A percentile compares a stretch with the other conserved stretches of the same genome.
These are phyloP conservation scores for Saccharomycodes ludwigii DNA, from an alignment of 805 yeast species.

Conservation along the genomic window DNA sequence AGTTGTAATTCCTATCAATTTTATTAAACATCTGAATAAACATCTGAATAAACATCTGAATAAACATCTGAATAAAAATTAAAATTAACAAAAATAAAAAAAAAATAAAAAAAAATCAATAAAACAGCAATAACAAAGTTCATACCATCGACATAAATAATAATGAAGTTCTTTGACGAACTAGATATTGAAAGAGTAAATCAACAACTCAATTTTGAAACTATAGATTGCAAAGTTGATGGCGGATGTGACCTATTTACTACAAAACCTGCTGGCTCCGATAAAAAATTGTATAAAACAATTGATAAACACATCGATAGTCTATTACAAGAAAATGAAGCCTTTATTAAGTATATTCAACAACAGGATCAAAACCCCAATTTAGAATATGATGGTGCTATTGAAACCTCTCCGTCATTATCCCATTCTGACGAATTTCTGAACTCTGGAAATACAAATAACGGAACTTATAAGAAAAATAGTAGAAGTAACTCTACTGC, in stretches of 20 bases:
- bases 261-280: conserved; percentile 86
- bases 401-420: neutral
- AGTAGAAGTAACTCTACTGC: conserved; percentile 8
- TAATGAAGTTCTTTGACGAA: conserved; percentile 70
- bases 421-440: conserved; percentile 3
- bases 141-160: neutral
- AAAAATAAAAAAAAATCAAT: neutral
- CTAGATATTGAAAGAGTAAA: conserved; percentile 86
- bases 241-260: conserved; percentile 93
- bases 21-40: too few species aligned
- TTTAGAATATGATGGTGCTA: conserved; percentile 9
- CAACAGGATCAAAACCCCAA: conserved; percentile 10
- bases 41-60: too few species aligned
- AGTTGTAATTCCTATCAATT: too few species aligned
- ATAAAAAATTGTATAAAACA: conserved; percentile 76
- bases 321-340: conserved; percentile 27
- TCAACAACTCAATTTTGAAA: conserved; percentile 70
- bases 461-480: conserved; percentile 4
- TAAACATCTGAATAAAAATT: too few species aligned
- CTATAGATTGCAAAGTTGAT: conserved; percentile 59
- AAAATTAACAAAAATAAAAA: too few species aligned
- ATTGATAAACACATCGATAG: conserved; percentile 70
- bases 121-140: neutral
- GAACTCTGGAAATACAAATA: conserved; percentile 1
- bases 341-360: conserved; percentile 21